Evolutionary conservation across 202 grass and related monocot species (phyloP).

Genomic region (Schoenoplectus triqueter): DNA sequence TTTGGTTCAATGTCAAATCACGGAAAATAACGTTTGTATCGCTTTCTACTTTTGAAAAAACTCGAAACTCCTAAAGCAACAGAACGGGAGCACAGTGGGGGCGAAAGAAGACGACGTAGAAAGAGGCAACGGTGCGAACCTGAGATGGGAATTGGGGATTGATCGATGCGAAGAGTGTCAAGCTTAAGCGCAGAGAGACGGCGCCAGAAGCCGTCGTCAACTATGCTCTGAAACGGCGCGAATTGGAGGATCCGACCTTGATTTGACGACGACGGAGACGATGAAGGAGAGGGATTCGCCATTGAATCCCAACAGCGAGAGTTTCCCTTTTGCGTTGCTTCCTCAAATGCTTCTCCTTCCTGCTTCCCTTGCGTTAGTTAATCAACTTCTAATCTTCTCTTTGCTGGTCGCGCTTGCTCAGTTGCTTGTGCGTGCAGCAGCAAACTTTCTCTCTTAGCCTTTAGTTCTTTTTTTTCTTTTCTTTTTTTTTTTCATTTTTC

Average conservation of each 20-base stretch:
- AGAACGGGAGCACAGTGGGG: not conserved
- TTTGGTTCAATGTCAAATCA: not conserved
- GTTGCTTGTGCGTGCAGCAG: not conserved
- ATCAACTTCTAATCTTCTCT: not conserved
- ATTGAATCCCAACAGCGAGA: constrained; percentile 5
- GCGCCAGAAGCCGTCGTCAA: constrained; percentile 54
- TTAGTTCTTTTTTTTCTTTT: not conserved
- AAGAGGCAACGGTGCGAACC: not conserved
- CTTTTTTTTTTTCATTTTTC: not conserved
- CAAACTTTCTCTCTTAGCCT: not conserved
- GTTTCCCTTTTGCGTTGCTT: not conserved
- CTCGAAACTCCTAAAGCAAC: not conserved
- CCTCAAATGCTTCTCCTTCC: not conserved
- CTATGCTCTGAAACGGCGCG: constrained; percentile 38
- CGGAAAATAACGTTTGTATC: not conserved
- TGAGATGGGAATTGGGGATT: not conserved
- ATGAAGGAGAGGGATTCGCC: constrained; percentile 34
- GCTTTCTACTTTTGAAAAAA: not conserved
- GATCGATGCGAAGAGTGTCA: not conserved
- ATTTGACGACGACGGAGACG: constrained; percentile 24
- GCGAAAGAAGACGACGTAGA: too few species aligned
- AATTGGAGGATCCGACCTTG: constrained; percentile 44
- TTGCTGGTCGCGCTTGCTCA: not conserved
- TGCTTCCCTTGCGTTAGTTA: not conserved
- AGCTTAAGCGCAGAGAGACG: not conserved